Base-by-base conservation (phyloP, 495 filamentous ascomycete species). In the Penicillium daleae region DNA sequence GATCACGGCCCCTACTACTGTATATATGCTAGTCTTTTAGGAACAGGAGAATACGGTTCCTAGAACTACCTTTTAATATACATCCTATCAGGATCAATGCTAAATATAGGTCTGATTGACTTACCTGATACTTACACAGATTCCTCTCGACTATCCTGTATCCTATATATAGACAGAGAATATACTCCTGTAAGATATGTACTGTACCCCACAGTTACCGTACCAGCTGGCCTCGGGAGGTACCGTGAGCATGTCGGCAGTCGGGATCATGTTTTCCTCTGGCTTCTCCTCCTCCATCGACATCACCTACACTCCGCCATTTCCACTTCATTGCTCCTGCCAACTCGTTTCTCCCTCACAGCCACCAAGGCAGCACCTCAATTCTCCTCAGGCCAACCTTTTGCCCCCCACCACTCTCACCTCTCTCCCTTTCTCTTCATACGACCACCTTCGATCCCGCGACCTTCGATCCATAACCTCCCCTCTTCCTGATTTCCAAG, bases 191-290 rank as follows among this genome's bases (percentile, higher is more conserved):
- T 40, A 40, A 40, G 12, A 31, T 4, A 17, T 15, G 42, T 46
- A 46, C 7, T 21, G 7, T 44, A 44, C 42, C 42, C 21, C 42
- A 46, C 17, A 46, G 6, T 54, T 33, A 33, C 51, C 21, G 21
- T 56, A 22, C 15, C 29, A 39, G 42, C 27, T 46, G 39, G 42
- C 42, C 51, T 72, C 70, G 70, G 70, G 62, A 72, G 67, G 70
- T 70, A 72, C 70, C 70, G 70, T 66, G 49, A 60, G 63, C 46
- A 39, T 33, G 58, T 67, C 66, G 69, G 64, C 39, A 72, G 40
- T 72, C 70, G 70, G 70, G 42, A 69, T 64, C 42, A 64, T 66
- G 63, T 63, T 53, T 53, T 60, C 35, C 58, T 39, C 7, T 22
- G n/a, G 44, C 19, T 40, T 8, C 42, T 44, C n/a, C 60, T 50